A percentile compares a stretch with the other conserved stretches of the same genome.
phyloP scores from a whole-genome alignment of 306 rosid genomes.

The Cajanus cajan region DNA sequence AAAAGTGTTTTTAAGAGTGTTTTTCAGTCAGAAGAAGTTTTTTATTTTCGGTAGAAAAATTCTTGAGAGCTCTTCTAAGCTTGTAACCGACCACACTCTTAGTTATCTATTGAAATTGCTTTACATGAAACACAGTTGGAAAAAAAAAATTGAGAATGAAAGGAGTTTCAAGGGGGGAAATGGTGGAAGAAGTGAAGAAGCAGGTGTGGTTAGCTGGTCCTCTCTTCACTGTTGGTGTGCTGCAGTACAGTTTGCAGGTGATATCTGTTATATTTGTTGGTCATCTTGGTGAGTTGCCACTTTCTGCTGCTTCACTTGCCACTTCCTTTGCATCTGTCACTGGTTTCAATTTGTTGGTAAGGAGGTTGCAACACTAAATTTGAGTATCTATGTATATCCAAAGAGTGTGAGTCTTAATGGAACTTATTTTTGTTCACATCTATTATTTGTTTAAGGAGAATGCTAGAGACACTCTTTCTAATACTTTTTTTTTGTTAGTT shows the following conservation, averaged over 20 bases:
- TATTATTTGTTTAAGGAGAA: not conserved
- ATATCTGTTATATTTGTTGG: conserved; percentile 64
- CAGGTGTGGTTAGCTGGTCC: conserved; percentile 34
- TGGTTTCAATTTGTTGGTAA: conserved; percentile 64
- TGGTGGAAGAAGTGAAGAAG: conserved; percentile 28
- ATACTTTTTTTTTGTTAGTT: too few species aligned
- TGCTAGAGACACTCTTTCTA: too few species aligned
- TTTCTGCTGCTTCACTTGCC: conserved; percentile 65
- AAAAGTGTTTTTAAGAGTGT: too few species aligned
- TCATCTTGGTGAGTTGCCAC: conserved; percentile 61
- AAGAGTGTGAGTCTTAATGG: not conserved
- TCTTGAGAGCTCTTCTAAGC: too few species aligned
- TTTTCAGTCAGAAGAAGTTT: too few species aligned
- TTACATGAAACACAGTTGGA: not conserved
- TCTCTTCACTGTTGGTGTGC: conserved; percentile 9
- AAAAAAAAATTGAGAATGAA: not conserved
- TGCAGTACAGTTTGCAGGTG: conserved; percentile 37
- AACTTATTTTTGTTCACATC: not conserved
- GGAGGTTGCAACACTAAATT: not conserved
- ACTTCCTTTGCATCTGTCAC: conserved; percentile 59
- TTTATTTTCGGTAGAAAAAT: too few species aligned
- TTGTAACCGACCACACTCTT: too few species aligned
- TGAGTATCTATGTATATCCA: not conserved
- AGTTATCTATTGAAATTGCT: not conserved
- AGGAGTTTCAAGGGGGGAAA: not conserved